A percentile compares a stretch with the other conserved stretches of the same genome.
phyloP scores from a whole-genome alignment of 177 flowering plant species.

The Vitis hybrid region DNA sequence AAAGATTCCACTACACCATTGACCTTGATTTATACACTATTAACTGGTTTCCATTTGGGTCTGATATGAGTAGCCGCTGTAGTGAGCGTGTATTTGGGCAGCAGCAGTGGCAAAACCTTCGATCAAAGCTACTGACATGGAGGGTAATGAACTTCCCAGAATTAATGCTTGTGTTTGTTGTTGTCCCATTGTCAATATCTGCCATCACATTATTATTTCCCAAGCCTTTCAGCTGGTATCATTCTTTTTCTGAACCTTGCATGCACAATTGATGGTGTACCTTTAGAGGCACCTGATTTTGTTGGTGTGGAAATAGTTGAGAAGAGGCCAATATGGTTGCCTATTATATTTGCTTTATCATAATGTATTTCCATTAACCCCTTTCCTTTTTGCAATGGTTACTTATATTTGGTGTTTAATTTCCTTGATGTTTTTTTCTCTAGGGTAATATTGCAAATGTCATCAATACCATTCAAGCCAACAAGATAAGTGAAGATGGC shows the following conservation, averaged over 20 bases:
- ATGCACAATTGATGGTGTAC: not conserved
- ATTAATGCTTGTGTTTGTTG: not conserved
- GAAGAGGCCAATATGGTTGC: not conserved
- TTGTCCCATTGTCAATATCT: not conserved
- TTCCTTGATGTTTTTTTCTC: slow-evolving; percentile 3
- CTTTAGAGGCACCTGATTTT: not conserved
- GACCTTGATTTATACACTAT: not conserved
- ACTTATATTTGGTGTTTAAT: not conserved
- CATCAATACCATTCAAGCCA: slow-evolving; percentile 67
- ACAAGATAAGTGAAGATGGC: slow-evolving; percentile 62
- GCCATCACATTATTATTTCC: not conserved
- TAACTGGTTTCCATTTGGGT: slow-evolving; percentile 4
- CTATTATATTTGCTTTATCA: not conserved
- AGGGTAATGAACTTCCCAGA: slow-evolving; percentile 47
- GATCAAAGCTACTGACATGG: slow-evolving; percentile 73
- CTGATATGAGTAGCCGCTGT: slow-evolving; percentile 53
- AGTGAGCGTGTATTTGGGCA: slow-evolving; percentile 81
- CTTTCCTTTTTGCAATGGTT: no score
- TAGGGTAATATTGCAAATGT: slow-evolving; percentile 76
- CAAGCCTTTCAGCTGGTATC: not conserved
- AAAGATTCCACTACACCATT: not conserved
- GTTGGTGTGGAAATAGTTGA: not conserved
- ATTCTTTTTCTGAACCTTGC: not conserved
- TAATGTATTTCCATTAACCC: not conserved
- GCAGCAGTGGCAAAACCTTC: slow-evolving; percentile 71